Base-by-base conservation (phyloP, 345 rosid genomes). In the Lenwebbia sp. region DNA sequence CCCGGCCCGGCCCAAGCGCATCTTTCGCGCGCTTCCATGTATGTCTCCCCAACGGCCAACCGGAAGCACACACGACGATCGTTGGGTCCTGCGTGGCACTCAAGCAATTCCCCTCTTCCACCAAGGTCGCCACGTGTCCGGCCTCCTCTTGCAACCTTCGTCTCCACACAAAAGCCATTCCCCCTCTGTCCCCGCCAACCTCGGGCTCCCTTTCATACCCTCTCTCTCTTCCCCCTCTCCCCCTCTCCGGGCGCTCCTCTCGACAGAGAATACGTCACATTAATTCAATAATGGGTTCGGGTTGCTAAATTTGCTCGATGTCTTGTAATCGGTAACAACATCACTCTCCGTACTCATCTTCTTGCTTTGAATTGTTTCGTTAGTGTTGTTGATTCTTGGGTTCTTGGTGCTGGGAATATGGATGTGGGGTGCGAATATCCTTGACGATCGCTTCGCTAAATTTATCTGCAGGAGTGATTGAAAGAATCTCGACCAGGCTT, bases 111-210 rank as follows among this genome's bases (percentile, higher is more conserved):
- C 81, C 5, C 12, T 70, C 47, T 70, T 21, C 81, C 81, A 0
- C 47, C 26, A 40, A 19, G 26, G 81, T 37, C 9, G 81, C 81
- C 81, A 70, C 81, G 81, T 70, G 81, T 70, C 86, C 55, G 22
- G 33, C 78, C 33, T 76, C 15, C 88, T 33, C 47, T 52, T 9
- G 14, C 86, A 15, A 23, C 75, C 75, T 52, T 8, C 22, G 83
- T 21, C 65, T 82, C 41, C 44, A 19, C 88, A 25, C 53, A 50
- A 17, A 10, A 21, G 12, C 5, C 53, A 19, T 30, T 44, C 81
- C 83, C 70, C 33, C 88, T 65, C 11, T 28, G 9, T 91, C 87
- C 92, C 95, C 98, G 96, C 95, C 96, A 93, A 74, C 89, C 78
- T 87, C 96, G 94, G 92, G 76, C 93, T 75, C 92, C 89, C 94